A percentile compares a stretch with the other conserved stretches of the same genome.
These are phyloP conservation scores for Stagonosporopsis vannaccii DNA, from an alignment of 2,329 filamentous ascomycete species.

Conservation along the genomic window DNA sequence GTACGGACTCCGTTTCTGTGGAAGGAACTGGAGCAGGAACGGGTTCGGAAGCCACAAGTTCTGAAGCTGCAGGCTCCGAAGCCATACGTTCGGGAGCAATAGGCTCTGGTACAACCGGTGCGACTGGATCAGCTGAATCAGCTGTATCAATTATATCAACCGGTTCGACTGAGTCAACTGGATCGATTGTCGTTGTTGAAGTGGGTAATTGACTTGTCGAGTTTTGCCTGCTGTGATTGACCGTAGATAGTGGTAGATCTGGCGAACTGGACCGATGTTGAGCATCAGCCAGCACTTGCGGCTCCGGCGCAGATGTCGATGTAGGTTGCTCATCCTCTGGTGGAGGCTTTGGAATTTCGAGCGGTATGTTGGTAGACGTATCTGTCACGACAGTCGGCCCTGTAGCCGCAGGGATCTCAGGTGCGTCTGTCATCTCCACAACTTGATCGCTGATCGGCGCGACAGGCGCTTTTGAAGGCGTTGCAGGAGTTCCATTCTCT, in stretches of 20 bases:
- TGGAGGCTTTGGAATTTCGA: conserved; percentile 15
- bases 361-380: conserved; percentile 7
- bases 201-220: conserved; percentile 42
- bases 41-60: conserved; percentile 4
- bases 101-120: not conserved
- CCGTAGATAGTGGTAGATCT: conserved; percentile 50
- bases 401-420: conserved; percentile 8
- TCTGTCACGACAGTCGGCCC: conserved; percentile 13
- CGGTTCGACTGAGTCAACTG: not conserved
- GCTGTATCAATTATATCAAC: not conserved
- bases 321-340: conserved; percentile 9
- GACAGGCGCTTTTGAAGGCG: conserved; percentile 34
- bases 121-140: not conserved
- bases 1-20: conserved; percentile 5
- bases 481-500: conserved; percentile 55
- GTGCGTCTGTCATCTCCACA: conserved; percentile 20
- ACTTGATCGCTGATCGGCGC: conserved; percentile 23
- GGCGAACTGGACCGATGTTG: conserved; percentile 52
- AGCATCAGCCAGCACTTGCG: conserved; percentile 12
- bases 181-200: conserved; percentile 18
- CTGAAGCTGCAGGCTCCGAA: not conserved
- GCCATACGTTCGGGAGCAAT: no score
- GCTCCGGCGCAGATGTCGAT: conserved; percentile 9
- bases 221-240: conserved; percentile 49
- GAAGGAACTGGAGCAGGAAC: conserved; percentile 6